Conservation (phyloP, 108 stramenopile species). For the Pseudonitzschia multistriata region DNA sequence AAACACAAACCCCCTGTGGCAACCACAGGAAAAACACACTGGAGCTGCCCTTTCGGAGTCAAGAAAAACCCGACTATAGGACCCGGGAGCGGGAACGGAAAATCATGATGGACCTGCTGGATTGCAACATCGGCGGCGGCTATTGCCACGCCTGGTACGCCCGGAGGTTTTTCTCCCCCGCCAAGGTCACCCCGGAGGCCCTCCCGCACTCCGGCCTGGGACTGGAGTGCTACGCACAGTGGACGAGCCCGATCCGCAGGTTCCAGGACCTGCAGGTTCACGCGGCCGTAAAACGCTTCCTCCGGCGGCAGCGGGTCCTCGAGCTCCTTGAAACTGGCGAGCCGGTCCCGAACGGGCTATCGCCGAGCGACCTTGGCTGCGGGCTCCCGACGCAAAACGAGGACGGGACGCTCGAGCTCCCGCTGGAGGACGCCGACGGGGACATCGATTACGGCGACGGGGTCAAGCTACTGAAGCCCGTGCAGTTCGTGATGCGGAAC, state of each 20-base stretch:
- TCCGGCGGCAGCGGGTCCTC: constrained; percentile 59
- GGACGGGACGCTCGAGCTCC: constrained; percentile 1
- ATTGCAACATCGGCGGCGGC: constrained; percentile 50
- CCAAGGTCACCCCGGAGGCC: constrained; percentile 41
- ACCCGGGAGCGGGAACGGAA: constrained; percentile 43
- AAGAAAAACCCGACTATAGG: constrained; percentile 52
- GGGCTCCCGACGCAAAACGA: constrained; percentile 21
- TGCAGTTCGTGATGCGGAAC: constrained; percentile 47
- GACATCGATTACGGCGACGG: constrained; percentile 67
- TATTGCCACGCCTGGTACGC: constrained; percentile 80
- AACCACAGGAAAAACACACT: constrained; percentile 39
- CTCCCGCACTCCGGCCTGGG: constrained; percentile 76
- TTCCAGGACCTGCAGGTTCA: constrained; percentile 53
- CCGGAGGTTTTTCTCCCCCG: constrained; percentile 68
- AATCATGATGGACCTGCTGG: constrained; percentile 51
- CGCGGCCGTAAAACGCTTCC: constrained; percentile 65
- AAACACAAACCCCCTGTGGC: not conserved
- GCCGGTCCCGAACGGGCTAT: constrained; percentile 47
- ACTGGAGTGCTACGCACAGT: constrained; percentile 75
- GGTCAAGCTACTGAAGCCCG: constrained; percentile 49
- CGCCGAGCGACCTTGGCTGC: constrained; percentile 50
- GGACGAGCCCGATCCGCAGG: constrained; percentile 80
- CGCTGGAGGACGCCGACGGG: constrained; percentile 8
- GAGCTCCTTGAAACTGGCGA: constrained; percentile 40
- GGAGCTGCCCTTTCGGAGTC: constrained; percentile 60